These are phyloP conservation scores for Ambrosia trifida DNA, from an alignment of 129 eudicot species.

Conservation along the genomic window DNA sequence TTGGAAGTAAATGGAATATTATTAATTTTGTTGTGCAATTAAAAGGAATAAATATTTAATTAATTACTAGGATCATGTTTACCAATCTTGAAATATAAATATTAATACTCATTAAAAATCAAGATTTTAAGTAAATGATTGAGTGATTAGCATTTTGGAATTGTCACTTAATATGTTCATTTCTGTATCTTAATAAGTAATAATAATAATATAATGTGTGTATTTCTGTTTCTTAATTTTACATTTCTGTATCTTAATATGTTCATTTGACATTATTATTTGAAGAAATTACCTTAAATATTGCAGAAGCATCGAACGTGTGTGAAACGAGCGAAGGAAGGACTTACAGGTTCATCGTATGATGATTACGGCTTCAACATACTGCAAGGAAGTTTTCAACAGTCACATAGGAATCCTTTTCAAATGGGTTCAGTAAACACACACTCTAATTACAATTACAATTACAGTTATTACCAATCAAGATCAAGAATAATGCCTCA, in stretches of 20 bases:
- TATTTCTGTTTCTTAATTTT: neutral
- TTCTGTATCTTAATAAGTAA: no score
- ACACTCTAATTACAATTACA: conserved; percentile 1
- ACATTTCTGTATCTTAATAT: neutral
- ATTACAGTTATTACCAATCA: conserved; percentile 19
- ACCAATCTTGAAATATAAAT: conserved; percentile 30
- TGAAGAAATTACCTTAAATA: neutral
- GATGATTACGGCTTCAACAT: conserved; percentile 25
- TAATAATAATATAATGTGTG: neutral
- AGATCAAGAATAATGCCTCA: conserved; percentile 20
- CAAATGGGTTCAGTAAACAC: conserved; percentile 28
- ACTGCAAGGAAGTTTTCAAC: conserved; percentile 22
- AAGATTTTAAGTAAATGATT: conserved; percentile 31
- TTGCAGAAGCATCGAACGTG: conserved; percentile 53
- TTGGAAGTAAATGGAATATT: conserved; percentile 16
- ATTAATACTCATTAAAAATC: conserved; percentile 32
- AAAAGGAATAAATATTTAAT: conserved; percentile 25
- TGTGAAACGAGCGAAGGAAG: conserved; percentile 45
- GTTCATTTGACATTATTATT: neutral
- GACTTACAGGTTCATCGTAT: conserved; percentile 25
- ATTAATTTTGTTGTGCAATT: conserved; percentile 21
- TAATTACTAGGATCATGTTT: conserved; percentile 29
- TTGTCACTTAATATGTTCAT: no score
- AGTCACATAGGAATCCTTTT: conserved; percentile 27
- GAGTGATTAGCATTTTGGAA: conserved; percentile 27